Evolutionary conservation across 345 rosid species (phyloP).

Genomic region (Melastoma malabathricum): DNA sequence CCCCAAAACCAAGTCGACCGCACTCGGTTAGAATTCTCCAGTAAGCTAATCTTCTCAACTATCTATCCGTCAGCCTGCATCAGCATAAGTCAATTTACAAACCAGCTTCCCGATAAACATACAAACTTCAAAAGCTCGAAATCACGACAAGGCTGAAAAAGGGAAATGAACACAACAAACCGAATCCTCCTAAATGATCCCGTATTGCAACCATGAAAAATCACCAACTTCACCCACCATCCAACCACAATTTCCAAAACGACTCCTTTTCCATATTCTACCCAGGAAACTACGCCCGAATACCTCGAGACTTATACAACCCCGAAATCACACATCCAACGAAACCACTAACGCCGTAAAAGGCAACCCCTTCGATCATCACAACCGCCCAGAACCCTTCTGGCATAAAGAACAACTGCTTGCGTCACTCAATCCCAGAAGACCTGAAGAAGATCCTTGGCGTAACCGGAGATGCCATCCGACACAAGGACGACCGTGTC

Average conservation of each 20-base stretch:
- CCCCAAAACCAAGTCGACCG: constrained; percentile 94
- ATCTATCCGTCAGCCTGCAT: constrained; percentile 93
- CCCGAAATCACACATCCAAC: too few relatives aligned
- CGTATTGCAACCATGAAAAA: too few relatives aligned
- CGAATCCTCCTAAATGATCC: not conserved
- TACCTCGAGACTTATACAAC: too few relatives aligned
- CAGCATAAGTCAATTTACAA: not conserved
- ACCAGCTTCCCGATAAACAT: not conserved
- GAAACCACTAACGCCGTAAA: too few relatives aligned
- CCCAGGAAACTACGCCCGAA: too few relatives aligned
- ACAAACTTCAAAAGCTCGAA: not conserved
- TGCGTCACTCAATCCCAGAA: not conserved
- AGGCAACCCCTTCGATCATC: too few relatives aligned
- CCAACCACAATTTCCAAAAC: too few relatives aligned
- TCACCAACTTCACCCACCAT: too few relatives aligned
- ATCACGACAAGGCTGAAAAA: not conserved
- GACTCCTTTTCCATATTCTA: too few relatives aligned
- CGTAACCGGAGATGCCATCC: constrained; percentile 76
- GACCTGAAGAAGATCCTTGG: constrained; percentile 55
- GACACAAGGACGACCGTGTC: constrained; percentile 88
- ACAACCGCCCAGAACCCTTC: too few relatives aligned
- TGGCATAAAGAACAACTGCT: too few relatives aligned
- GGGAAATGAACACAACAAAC: not conserved
- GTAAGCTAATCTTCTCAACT: constrained; percentile 73
- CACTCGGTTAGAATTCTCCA: constrained; percentile 80